Conservation (phyloP, 2,329 filamentous ascomycete species). For the Beauveria varroae region DNA sequence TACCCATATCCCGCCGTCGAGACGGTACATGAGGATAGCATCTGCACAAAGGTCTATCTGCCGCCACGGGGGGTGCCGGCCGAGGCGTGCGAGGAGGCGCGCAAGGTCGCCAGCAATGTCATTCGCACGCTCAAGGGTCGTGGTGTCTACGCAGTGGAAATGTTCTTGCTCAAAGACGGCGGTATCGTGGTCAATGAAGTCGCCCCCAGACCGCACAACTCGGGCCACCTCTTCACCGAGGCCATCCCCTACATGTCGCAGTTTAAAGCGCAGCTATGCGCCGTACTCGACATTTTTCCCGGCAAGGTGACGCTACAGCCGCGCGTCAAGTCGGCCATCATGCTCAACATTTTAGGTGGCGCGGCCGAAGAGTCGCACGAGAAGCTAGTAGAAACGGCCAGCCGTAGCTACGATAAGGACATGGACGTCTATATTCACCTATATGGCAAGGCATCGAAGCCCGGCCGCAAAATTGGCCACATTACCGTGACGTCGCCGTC, state of each 20-base stretch:
- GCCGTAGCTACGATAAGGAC: conserved; percentile 33
- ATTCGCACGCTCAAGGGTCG: conserved; percentile 76
- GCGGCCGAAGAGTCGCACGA: conserved; percentile 56
- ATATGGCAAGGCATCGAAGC: conserved; percentile 85
- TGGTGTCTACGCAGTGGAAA: conserved; percentile 92
- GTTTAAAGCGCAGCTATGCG: conserved; percentile 81
- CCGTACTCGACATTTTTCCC: conserved; percentile 64
- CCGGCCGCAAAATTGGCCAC: conserved; percentile 91
- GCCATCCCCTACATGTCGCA: conserved; percentile 80
- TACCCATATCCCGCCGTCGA: conserved; percentile 85
- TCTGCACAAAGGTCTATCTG: conserved; percentile 87
- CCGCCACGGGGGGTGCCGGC: conserved; percentile 67
- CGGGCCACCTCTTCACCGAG: conserved; percentile 92
- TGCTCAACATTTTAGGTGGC: conserved; percentile 76
- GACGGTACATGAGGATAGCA: conserved; percentile 89
- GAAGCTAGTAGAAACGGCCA: conserved; percentile 38
- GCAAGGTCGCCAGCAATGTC: conserved; percentile 70
- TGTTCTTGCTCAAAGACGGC: conserved; percentile 75
- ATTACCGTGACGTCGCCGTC: conserved; percentile 70
- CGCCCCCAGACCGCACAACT: conserved; percentile 77
- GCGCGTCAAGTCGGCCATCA: conserved; percentile 57
- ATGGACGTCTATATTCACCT: conserved; percentile 63
- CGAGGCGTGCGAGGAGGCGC: conserved; percentile 55
- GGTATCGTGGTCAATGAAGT: conserved; percentile 78
- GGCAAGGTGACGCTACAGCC: conserved; percentile 48